phyloP scores from a whole-genome alignment of 306 rosid genomes.

The Cucumis hystrix region DNA sequence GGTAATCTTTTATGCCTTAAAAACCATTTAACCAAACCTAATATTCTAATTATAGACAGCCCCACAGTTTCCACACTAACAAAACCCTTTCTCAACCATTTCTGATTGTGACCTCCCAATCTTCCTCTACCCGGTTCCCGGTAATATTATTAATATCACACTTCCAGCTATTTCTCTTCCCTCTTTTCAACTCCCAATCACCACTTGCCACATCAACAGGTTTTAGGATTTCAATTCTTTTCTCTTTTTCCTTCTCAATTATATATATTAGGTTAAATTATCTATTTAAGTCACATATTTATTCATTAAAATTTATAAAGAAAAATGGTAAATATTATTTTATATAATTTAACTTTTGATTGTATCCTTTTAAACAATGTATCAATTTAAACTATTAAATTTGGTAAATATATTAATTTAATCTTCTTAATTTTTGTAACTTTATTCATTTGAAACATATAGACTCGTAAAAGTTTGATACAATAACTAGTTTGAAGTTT shows the following conservation, averaged over 20 bases:
- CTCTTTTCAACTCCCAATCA: constrained; percentile 7
- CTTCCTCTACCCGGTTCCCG: constrained; percentile 37
- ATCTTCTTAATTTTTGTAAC: too few species aligned
- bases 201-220: constrained; percentile 1
- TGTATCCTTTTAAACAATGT: too few species aligned
- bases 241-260: neutral
- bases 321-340: too few species aligned
- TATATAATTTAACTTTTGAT: too few species aligned
- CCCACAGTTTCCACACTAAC: neutral
- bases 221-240: neutral
- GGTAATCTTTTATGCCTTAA: constrained; percentile 42
- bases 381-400: too few species aligned
- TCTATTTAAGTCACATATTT: too few species aligned
- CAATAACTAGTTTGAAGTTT: too few species aligned
- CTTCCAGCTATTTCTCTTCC: neutral
- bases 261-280: neutral
- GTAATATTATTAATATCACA: neutral
- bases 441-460: too few species aligned
- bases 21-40: constrained; percentile 26
- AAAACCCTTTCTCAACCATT: neutral
- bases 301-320: too few species aligned
- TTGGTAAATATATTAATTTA: too few species aligned
- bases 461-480: too few species aligned
- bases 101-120: constrained; percentile 25
- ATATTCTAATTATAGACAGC: constrained; percentile 45